Evolutionary conservation across 306 rosid genomes (phyloP), one percentile per base, ranked within the genome.

Genomic region (Begonia fuchsioides): DNA sequence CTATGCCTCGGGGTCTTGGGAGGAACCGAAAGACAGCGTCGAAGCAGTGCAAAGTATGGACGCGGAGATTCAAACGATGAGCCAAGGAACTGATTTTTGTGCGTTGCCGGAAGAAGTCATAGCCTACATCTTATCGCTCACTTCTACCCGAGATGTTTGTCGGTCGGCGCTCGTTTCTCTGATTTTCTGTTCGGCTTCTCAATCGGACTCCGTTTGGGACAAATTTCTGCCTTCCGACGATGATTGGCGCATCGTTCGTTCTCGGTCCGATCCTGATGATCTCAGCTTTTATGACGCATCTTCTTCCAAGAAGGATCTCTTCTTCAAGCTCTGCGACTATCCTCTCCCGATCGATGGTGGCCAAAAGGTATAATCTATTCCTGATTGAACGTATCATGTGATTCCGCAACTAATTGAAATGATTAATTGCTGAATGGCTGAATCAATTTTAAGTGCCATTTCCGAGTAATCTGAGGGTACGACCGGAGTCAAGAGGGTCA

Each of bases 71-170:
- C n/a, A n/a, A n/a, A n/a, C n/a, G n/a, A n/a, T n/a, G n/a, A n/a
- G n/a, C n/a, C n/a, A n/a, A n/a, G 32, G 6, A 5, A 7, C 3
- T 26, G 32, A 58, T 11, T 18, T 58, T 26, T 20, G 50, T 11
- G 35, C 32, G 10, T 20, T 59, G 32, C 64, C 64, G 9, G 64
- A 59, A 51, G 64, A 50, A 59, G 40, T 43, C 11, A 15, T 50
- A 11, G 49, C 64, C 2, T 2, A 59, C 50, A 50, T 40, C 10
- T 43, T 59, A 13, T 59, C 64, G 11, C 49, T 43, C 5, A 59
- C 64, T 1, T 20, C 12, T 15, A 55, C 64, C 3, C 32, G 14
- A 2, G 64, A 59, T 26, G 64, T n/a, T 5, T 51, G 56, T 17
- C 13, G 50, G 43, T 20, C 44, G 9, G 8, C 55, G 19, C 26